Evolutionary conservation across 257 asterid genomes (phyloP).

Genomic region (Leptodermis oblonga): DNA sequence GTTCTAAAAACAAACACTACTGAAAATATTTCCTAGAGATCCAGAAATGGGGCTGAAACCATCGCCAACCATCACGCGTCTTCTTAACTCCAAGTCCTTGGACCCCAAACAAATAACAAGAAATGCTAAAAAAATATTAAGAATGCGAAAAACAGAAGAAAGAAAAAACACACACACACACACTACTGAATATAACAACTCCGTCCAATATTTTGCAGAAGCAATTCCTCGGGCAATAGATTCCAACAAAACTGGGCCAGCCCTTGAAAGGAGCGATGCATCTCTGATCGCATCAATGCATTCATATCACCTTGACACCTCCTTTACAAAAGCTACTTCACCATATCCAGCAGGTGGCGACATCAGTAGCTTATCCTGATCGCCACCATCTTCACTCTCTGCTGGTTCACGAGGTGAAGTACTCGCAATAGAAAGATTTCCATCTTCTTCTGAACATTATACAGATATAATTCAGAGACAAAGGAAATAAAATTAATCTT

Average conservation of each 20-base stretch:
- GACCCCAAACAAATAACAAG: slow-evolving; percentile 1
- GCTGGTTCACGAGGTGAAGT: slow-evolving; percentile 28
- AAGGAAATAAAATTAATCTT: not conserved
- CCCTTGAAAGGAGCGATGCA: slow-evolving; percentile 2
- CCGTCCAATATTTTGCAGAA: not conserved
- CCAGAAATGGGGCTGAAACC: not conserved
- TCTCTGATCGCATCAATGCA: slow-evolving; percentile 4
- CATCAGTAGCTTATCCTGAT: slow-evolving; percentile 40
- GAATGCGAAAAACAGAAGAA: not conserved
- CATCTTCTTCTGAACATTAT: slow-evolving; percentile 35
- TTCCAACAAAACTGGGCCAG: not conserved
- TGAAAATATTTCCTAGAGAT: not conserved
- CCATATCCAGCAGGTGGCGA: slow-evolving; percentile 23
- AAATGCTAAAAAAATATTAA: not conserved
- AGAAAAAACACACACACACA: not conserved
- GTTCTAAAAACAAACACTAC: not conserved
- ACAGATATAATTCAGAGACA: not conserved
- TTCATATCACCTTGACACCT: slow-evolving; percentile 25
- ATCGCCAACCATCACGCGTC: slow-evolving; percentile 1
- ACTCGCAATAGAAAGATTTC: slow-evolving; percentile 29
- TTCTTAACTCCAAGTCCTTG: not conserved
- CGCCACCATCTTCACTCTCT: slow-evolving; percentile 47
- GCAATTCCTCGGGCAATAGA: slow-evolving; percentile 14
- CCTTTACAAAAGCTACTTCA: slow-evolving; percentile 44
- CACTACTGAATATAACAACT: slow-evolving; percentile 19